phyloP scores from a whole-genome alignment of 1,139 yeast genomes.

The Candida sp. region DNA sequence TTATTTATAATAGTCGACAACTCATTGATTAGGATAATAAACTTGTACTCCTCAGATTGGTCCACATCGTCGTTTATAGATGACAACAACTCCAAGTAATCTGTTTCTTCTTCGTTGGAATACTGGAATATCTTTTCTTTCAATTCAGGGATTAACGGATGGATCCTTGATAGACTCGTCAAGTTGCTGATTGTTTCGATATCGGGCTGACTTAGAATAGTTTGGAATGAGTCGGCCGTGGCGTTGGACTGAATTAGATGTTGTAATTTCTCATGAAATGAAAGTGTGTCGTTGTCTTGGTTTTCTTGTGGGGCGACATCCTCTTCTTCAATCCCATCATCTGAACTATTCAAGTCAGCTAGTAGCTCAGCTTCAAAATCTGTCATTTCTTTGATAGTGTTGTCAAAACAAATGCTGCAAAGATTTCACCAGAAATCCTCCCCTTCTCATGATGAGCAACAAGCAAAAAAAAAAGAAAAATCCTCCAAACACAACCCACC shows the following conservation, averaged over 20 bases:
- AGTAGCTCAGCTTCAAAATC: conserved; percentile 39
- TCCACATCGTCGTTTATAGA: conserved; percentile 34
- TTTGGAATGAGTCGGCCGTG: conserved; percentile 13
- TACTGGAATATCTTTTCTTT: conserved; percentile 25
- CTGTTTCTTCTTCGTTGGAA: conserved; percentile 27
- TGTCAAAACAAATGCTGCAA: not conserved
- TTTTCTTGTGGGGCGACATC: conserved; percentile 6
- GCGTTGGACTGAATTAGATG: conserved; percentile 15
- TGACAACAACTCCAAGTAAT: conserved; percentile 38
- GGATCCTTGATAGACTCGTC: conserved; percentile 24
- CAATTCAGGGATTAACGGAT: conserved; percentile 30
- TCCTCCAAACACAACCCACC: not conserved
- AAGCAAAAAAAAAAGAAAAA: conserved; percentile 5
- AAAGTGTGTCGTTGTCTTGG: not conserved
- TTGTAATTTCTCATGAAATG: conserved; percentile 17
- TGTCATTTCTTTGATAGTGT: conserved; percentile 12
- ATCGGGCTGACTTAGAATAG: conserved; percentile 19
- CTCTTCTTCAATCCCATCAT: conserved; percentile 16
- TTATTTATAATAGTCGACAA: conserved; percentile 57
- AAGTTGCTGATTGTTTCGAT: conserved; percentile 22
- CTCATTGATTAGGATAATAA: conserved; percentile 61
- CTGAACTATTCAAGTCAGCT: conserved; percentile 36
- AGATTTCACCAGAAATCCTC: not conserved
- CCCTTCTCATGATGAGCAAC: not conserved
- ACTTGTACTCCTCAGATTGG: conserved; percentile 45